Base-by-base conservation (phyloP, 371 early-diverging fungal genomes). In the Haplosporangium sp. region DNA sequence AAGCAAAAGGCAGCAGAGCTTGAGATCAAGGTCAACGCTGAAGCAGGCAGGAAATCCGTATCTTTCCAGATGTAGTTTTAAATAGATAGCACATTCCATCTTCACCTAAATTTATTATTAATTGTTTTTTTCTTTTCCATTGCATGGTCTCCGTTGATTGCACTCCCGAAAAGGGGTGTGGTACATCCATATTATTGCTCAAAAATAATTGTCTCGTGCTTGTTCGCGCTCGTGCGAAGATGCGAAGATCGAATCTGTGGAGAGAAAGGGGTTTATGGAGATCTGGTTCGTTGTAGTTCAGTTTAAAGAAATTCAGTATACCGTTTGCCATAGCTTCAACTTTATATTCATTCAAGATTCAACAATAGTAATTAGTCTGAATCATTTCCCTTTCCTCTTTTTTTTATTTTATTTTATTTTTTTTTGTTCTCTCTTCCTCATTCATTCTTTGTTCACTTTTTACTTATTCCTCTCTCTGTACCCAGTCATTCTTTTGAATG, bases 1-100 rank as follows among this genome's bases (percentile, higher is more conserved):
- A 81, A 81, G 69, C 74, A 81, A 5, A 64, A 63, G 44, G 68
- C 72, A 8, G 69, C 47, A 6, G 70, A 70, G 57, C 42, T 61
- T n/a, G 72, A 68, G 27, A 53, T 63, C 47, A 66, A 74, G 69
- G 67, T 53, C 3, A 61, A 20, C n/a, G 64, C 62, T 2, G 20
- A 48, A 9, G 48, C 61, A 5, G 61, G 64, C 50, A 58, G 60
- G 53, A 73, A 67, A 38, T 63, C 74, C 2, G 81, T 74, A 0
- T 66, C 71, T 4, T 79, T 79, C 58, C 71, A 67, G 42, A 37
- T 67, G 55, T 63, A 47, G 47, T 13, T 13, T 4, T 47, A 15
- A 42, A 13, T 47, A 47, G 27, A 27, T 27, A 27, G 27, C 27
- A 27, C 27, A 27, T 27, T 27, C 27, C 27, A 27, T 27, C 27